phyloP scores from a whole-genome alignment of 768 basidiomycete genomes.

The Trametopsis cervina region DNA sequence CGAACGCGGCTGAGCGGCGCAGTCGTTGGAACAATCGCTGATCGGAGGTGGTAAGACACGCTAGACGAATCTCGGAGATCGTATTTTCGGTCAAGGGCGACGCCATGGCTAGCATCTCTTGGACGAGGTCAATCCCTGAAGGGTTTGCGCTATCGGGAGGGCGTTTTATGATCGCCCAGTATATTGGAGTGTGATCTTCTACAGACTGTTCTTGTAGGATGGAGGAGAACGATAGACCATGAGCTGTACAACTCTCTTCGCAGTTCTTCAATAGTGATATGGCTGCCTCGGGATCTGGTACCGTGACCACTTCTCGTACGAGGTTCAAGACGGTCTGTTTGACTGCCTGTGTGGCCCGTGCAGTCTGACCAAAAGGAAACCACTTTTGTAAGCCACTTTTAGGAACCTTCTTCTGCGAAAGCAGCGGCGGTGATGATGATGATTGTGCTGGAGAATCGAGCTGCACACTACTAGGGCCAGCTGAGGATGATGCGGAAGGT shows the following conservation, averaged over 20 bases:
- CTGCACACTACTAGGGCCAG: not conserved
- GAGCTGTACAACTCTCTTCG: slow-evolving; percentile 47
- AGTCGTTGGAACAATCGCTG: slow-evolving; percentile 55
- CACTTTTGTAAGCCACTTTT: slow-evolving; percentile 9
- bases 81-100: slow-evolving; percentile 36
- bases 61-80: slow-evolving; percentile 54
- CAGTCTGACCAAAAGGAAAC: slow-evolving; percentile 16
- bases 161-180: slow-evolving; percentile 68
- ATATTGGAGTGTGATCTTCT: slow-evolving; percentile 59
- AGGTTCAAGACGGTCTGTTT: slow-evolving; percentile 45
- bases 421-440: not conserved
- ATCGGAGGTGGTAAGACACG: slow-evolving; percentile 59
- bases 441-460: not conserved
- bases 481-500: not conserved
- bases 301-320: slow-evolving; percentile 40
- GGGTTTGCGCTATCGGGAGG: slow-evolving; percentile 23
- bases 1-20: slow-evolving; percentile 43
- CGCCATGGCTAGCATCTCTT: slow-evolving; percentile 48
- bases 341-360: slow-evolving; percentile 37
- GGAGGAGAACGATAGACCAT: slow-evolving; percentile 42
- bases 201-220: slow-evolving; percentile 59
- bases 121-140: slow-evolving; percentile 28
- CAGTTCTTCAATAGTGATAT: slow-evolving; percentile 53
- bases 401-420: not conserved
- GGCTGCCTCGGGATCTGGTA: slow-evolving; percentile 16